Conservation (phyloP, 257 asterid genomes). For the Salvia miltiorrhiza region DNA sequence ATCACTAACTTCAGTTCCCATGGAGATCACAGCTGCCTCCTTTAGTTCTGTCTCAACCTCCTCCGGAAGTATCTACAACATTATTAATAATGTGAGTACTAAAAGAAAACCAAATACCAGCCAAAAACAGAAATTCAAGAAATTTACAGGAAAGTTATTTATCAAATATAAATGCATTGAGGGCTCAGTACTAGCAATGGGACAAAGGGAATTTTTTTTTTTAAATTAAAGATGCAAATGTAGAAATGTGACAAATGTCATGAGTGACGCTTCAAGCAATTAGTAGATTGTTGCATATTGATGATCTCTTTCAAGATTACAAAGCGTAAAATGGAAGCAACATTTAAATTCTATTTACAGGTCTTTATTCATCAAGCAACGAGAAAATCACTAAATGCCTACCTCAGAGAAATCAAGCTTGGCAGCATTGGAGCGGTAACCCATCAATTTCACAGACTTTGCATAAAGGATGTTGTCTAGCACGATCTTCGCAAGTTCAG, state of each 20-base stretch:
- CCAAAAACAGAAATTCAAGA: background rate
- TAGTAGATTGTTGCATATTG: background rate
- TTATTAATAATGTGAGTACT: background rate
- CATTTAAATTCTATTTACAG: conserved; percentile 14
- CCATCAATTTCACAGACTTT: conserved; percentile 81
- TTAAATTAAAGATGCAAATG: background rate
- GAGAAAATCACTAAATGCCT: conserved; percentile 5
- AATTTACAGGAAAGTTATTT: background rate
- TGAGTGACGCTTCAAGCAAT: background rate
- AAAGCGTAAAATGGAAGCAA: background rate
- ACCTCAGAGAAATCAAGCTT: conserved; percentile 90
- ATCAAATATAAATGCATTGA: background rate
- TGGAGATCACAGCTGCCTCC: conserved; percentile 81
- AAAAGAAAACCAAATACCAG: background rate
- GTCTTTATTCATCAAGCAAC: background rate
- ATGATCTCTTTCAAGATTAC: background rate
- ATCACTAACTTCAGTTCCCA: conserved; percentile 95
- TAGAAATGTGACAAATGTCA: background rate
- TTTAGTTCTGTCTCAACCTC: conserved; percentile 82
- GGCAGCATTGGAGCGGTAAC: conserved; percentile 74
- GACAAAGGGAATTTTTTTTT: background rate
- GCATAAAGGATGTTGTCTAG: conserved; percentile 76
- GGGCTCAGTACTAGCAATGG: background rate
- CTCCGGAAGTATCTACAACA: conserved; percentile 58
- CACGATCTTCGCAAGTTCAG: conserved; percentile 90